phyloP scores from a whole-genome alignment of 1,284 basidiomycete species.

The Cryptococcus jaspeensis region DNA sequence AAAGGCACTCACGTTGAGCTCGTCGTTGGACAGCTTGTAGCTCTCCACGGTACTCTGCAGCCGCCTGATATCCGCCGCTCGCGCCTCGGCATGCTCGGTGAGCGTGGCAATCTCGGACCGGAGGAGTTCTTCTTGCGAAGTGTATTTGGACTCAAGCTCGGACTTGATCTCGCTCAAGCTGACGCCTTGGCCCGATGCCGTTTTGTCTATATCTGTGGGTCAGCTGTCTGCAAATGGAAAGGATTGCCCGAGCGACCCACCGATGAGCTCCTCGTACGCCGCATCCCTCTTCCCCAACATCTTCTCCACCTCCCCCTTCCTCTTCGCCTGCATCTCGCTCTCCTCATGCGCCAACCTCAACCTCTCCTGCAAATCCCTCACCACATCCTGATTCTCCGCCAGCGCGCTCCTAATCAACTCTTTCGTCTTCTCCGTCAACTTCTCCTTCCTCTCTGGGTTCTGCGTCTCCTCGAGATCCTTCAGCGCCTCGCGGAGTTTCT shows the following conservation, averaged over 20 bases:
- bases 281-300: slow-evolving; percentile 77
- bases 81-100: slow-evolving; percentile 86
- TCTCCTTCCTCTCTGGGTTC: slow-evolving; percentile 52
- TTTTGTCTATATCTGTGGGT: slow-evolving; percentile 27
- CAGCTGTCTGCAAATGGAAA: not conserved
- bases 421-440: slow-evolving; percentile 67
- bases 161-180: slow-evolving; percentile 85
- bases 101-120: slow-evolving; percentile 83
- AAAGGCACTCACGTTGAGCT: slow-evolving; percentile 73
- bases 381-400: slow-evolving; percentile 78
- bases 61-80: slow-evolving; percentile 77
- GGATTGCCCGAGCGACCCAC: slow-evolving; percentile 52
- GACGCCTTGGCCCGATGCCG: slow-evolving; percentile 35
- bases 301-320: slow-evolving; percentile 83
- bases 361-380: slow-evolving; percentile 86
- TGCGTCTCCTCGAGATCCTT: slow-evolving; percentile 37
- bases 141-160: slow-evolving; percentile 92
- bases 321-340: slow-evolving; percentile 76
- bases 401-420: slow-evolving; percentile 76
- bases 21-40: slow-evolving; percentile 94
- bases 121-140: slow-evolving; percentile 86
- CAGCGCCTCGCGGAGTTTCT: slow-evolving; percentile 43
- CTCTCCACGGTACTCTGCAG: slow-evolving; percentile 86
- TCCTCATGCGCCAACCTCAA: slow-evolving; percentile 89
- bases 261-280: slow-evolving; percentile 94